Evolutionary conservation across 805 yeast species (phyloP).

Genomic region (Ogataea neopini): DNA sequence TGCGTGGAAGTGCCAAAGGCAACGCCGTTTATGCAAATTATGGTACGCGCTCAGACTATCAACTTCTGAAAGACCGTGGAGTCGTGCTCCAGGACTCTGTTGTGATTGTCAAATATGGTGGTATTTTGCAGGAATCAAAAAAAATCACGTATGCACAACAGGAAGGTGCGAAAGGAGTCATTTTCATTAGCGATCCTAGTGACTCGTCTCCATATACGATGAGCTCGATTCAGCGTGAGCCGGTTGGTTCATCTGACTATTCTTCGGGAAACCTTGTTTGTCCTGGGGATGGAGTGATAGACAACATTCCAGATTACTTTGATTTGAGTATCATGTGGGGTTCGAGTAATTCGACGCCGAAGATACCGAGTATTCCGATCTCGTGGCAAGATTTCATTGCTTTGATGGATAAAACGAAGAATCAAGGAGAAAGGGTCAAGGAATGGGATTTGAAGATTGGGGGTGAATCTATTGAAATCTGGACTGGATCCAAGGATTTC

Average conservation of each 20-base stretch:
- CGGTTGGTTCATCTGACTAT: constrained; percentile 56
- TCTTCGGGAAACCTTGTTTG: constrained; percentile 78
- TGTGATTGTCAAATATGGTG: constrained; percentile 61
- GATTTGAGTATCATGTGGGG: constrained; percentile 42
- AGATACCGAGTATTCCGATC: constrained; percentile 75
- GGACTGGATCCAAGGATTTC: constrained; percentile 43
- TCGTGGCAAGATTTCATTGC: constrained; percentile 68
- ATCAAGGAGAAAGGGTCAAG: constrained; percentile 39
- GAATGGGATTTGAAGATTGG: constrained; percentile 38
- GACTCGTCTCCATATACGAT: constrained; percentile 34
- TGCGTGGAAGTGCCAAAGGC: constrained; percentile 55
- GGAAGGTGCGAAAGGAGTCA: constrained; percentile 60
- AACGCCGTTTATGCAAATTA: constrained; percentile 62
- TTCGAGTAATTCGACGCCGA: constrained; percentile 56
- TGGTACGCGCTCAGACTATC: constrained; percentile 61
- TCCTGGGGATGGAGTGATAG: constrained; percentile 64
- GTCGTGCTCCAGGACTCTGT: constrained; percentile 51
- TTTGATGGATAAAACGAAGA: constrained; percentile 40
- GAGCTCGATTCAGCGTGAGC: constrained; percentile 51
- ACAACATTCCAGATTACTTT: constrained; percentile 37
- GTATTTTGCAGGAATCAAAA: constrained; percentile 47
- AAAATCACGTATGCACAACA: constrained; percentile 57
- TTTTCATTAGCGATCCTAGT: constrained; percentile 58
- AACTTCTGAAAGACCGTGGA: constrained; percentile 36
- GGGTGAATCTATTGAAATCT: constrained; percentile 36